Percentiles rank a stretch among this genome's conserved stretches.
These are phyloP conservation scores for Arabis hirsuta DNA, from an alignment of 345 rosid species.

Conservation along the genomic window DNA sequence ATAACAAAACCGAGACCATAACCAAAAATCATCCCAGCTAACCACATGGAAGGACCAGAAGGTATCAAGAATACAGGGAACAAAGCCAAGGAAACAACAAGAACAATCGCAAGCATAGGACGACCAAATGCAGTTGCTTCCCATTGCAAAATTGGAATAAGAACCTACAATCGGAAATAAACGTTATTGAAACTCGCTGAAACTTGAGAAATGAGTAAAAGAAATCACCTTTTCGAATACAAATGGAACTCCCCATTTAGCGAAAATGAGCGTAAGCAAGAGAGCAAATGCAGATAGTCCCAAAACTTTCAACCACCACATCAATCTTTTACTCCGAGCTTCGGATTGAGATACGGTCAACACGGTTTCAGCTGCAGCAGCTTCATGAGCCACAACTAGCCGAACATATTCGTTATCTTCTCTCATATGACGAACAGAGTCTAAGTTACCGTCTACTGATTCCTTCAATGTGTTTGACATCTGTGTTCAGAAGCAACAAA, in stretches of 20 bases:
- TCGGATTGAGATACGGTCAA: conserved; percentile 44
- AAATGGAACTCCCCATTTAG: conserved; percentile 90
- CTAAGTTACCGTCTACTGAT: conserved; percentile 33
- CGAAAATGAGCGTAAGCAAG: conserved; percentile 49
- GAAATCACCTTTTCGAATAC: conserved; percentile 65
- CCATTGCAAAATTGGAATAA: conserved; percentile 87
- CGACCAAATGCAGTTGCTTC: conserved; percentile 98
- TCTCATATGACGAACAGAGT: conserved; percentile 42
- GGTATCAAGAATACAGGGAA: conserved; percentile 95
- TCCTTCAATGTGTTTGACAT: conserved; percentile 53
- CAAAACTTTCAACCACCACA: conserved; percentile 73
- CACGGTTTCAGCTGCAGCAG: conserved; percentile 41
- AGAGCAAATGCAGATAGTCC: conserved; percentile 39
- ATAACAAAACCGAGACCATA: conserved; percentile 89
- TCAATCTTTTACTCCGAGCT: conserved; percentile 29
- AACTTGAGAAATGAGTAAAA: background rate
- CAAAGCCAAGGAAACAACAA: conserved; percentile 82
- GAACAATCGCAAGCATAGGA: conserved; percentile 87
- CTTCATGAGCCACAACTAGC: conserved; percentile 62
- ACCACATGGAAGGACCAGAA: conserved; percentile 99
- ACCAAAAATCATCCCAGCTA: conserved; percentile 98
- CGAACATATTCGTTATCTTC: conserved; percentile 72
- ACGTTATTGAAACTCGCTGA: background rate
- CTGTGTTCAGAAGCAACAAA: conserved; percentile 29
- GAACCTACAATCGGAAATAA: conserved; percentile 59